These are phyloP conservation scores for Aegilops longissima DNA, from an alignment of 176 grass and related monocot genomes.

Conservation along the genomic window DNA sequence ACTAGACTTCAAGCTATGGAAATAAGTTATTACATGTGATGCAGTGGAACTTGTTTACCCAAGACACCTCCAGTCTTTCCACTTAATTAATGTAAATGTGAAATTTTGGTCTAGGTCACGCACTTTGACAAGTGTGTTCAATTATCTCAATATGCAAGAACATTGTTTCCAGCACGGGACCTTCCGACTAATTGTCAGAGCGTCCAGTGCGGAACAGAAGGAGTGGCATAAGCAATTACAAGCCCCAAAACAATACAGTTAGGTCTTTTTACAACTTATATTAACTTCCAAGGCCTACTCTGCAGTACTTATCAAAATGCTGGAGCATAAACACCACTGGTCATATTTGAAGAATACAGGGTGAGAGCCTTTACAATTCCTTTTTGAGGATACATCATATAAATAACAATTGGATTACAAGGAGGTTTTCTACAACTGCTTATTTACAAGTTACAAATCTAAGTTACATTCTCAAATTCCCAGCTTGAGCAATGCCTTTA, in stretches of 20 bases:
- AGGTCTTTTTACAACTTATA: not conserved
- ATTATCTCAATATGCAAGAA: not conserved
- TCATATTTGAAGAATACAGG: constrained; percentile 4
- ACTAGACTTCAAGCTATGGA: not conserved
- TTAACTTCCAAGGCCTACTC: constrained; percentile 1
- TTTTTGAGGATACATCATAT: constrained; percentile 28
- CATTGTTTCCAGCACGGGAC: not conserved
- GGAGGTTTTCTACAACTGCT: constrained; percentile 14
- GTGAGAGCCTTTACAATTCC: constrained; percentile 23
- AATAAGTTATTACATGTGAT: not conserved
- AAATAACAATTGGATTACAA: constrained; percentile 32
- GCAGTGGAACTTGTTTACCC: not conserved
- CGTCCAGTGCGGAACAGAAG: not conserved
- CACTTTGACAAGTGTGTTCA: not conserved
- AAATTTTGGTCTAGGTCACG: not conserved
- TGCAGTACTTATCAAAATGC: not conserved
- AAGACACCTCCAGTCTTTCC: not conserved
- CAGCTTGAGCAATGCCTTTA: constrained; percentile 21
- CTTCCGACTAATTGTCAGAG: not conserved
- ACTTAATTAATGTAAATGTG: not conserved
- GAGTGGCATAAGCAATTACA: not conserved
- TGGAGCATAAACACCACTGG: not conserved
- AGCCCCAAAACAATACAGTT: constrained; percentile 7
- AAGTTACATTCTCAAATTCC: constrained; percentile 31
- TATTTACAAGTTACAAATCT: constrained; percentile 34